These are phyloP conservation scores for Kluyveromyces siamensis DNA, from an alignment of 805 yeast species.

Conservation along the genomic window DNA sequence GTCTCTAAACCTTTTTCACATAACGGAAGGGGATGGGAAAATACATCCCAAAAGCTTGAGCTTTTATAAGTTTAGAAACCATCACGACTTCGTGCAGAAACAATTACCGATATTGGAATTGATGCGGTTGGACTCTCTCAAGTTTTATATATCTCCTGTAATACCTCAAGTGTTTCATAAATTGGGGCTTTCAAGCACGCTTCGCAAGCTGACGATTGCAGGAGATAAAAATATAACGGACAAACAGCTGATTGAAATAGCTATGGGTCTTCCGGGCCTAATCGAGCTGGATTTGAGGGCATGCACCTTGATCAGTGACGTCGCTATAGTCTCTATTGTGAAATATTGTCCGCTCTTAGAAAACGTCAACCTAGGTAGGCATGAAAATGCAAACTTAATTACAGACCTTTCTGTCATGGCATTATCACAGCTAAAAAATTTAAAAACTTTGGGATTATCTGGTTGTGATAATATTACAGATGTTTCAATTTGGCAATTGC, in stretches of 20 bases:
- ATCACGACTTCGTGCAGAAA: conserved; percentile 30
- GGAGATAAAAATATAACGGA: conserved; percentile 63
- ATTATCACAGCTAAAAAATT: conserved; percentile 46
- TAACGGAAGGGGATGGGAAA: not conserved
- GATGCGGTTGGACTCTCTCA: conserved; percentile 32
- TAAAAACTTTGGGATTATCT: conserved; percentile 75
- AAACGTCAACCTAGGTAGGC: conserved; percentile 74
- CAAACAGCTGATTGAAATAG: conserved; percentile 41
- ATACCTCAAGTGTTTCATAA: conserved; percentile 46
- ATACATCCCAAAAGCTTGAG: not conserved
- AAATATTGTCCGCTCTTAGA: conserved; percentile 46
- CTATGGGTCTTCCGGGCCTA: conserved; percentile 48
- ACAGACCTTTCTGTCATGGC: conserved; percentile 61
- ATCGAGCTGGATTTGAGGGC: conserved; percentile 71
- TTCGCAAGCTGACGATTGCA: conserved; percentile 48
- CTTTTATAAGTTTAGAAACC: not conserved
- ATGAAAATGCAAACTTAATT: conserved; percentile 52
- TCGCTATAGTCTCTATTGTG: conserved; percentile 63
- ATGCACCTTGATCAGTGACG: conserved; percentile 68
- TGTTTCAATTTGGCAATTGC: conserved; percentile 71
- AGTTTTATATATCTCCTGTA: conserved; percentile 75
- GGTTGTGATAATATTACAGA: conserved; percentile 73
- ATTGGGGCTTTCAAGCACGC: conserved; percentile 30
- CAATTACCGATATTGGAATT: conserved; percentile 36
- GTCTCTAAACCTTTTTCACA: not conserved